Evolutionary conservation across 305 asterid genomes (phyloP).

Genomic region (Fraxinus dipetala): DNA sequence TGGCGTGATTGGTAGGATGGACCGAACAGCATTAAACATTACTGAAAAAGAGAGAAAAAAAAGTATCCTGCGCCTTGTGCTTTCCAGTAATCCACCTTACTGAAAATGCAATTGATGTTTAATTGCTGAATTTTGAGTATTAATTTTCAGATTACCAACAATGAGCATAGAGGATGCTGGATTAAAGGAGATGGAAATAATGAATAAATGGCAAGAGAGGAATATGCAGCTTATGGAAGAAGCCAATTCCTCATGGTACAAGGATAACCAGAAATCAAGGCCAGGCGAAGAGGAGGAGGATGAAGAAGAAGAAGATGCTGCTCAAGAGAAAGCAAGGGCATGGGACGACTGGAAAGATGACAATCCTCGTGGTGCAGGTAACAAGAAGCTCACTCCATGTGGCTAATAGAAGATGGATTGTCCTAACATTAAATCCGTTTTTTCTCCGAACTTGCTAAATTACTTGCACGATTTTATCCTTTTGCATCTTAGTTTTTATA

Average conservation of each 20-base stretch:
- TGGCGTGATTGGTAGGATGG: background rate
- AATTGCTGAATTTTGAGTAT: slow-evolving; percentile 7
- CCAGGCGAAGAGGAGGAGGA: slow-evolving; percentile 62
- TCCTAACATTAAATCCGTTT: background rate
- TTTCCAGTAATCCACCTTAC: background rate
- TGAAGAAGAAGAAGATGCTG: slow-evolving; percentile 67
- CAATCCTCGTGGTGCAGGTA: slow-evolving; percentile 97
- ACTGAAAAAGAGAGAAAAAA: background rate
- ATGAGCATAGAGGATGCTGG: slow-evolving; percentile 99
- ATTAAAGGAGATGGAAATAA: slow-evolving; percentile 84
- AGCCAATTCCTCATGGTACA: slow-evolving; percentile 88
- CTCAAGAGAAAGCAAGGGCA: slow-evolving; percentile 87
- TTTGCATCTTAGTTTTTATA: background rate
- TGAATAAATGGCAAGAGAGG: slow-evolving; percentile 84
- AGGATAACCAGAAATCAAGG: slow-evolving; percentile 37
- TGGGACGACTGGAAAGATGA: slow-evolving; percentile 99
- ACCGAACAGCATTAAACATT: background rate
- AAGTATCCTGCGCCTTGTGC: background rate
- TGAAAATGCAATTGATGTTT: background rate
- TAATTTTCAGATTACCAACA: slow-evolving; percentile 61
- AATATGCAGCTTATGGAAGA: slow-evolving; percentile 75
- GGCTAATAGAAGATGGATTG: slow-evolving; percentile 40
- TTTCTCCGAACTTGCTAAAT: background rate
- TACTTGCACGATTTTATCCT: background rate
- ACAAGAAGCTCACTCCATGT: slow-evolving; percentile 95